phyloP scores from a whole-genome alignment of 805 yeast genomes.

The Wickerhamiella allomyrinae region DNA sequence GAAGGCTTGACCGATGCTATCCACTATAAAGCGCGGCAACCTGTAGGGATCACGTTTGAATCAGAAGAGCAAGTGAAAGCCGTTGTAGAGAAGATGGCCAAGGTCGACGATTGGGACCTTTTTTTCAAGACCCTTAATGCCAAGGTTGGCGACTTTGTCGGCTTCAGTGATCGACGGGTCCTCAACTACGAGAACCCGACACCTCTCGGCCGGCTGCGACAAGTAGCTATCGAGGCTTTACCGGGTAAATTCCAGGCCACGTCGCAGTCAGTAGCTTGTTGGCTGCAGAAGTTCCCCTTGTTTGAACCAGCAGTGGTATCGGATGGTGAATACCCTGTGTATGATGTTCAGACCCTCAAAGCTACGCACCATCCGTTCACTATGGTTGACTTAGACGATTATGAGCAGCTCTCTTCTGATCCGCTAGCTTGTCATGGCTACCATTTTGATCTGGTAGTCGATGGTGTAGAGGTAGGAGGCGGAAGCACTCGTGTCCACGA shows the following conservation, averaged over 20 bases:
- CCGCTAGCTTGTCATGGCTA: slow-evolving; percentile 69
- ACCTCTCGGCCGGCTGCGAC: slow-evolving; percentile 78
- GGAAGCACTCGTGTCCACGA: slow-evolving; percentile 95
- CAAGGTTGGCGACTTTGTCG: slow-evolving; percentile 60
- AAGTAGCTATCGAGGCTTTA: slow-evolving; percentile 43
- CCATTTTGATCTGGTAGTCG: slow-evolving; percentile 85
- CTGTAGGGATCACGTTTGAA: slow-evolving; percentile 2
- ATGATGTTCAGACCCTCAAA: slow-evolving; percentile 33
- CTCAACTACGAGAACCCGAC: slow-evolving; percentile 85
- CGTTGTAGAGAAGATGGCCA: slow-evolving; percentile 5
- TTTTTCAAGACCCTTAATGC: neutral
- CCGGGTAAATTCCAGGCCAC: slow-evolving; percentile 34
- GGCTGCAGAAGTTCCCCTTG: slow-evolving; percentile 90
- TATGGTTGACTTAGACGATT: slow-evolving; percentile 66
- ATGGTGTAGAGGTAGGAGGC: slow-evolving; percentile 94
- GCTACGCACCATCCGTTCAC: slow-evolving; percentile 98
- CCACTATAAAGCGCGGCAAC: slow-evolving; percentile 5
- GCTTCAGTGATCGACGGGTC: slow-evolving; percentile 58
- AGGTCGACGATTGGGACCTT: slow-evolving; percentile 8
- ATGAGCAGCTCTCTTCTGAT: slow-evolving; percentile 34
- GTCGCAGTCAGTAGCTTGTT: slow-evolving; percentile 26
- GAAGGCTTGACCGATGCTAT: neutral
- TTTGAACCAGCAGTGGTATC: slow-evolving; percentile 46
- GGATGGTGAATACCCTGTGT: slow-evolving; percentile 40
- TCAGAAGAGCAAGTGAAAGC: slow-evolving; percentile 5